These are phyloP conservation scores for Brasenia schreberi DNA, from an alignment of 164 flowering plant genomes.

Conservation along the genomic window DNA sequence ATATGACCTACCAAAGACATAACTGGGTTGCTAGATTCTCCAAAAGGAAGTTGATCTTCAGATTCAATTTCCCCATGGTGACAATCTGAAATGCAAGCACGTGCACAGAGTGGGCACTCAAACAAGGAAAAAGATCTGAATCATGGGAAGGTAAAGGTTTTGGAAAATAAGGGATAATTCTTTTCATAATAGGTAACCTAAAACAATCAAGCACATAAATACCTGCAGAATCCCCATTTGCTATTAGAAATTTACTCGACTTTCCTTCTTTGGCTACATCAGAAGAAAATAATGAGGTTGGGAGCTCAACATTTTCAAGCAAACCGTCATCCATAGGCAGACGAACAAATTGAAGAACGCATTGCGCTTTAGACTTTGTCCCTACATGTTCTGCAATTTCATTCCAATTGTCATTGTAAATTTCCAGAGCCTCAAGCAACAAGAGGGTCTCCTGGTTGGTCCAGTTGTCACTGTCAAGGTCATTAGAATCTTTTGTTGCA, in stretches of 20 bases:
- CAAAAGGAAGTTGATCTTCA: slow-evolving; percentile 69
- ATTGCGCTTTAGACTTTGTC: slow-evolving; percentile 94
- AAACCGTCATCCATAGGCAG: slow-evolving; percentile 72
- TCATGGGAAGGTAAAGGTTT: not conserved
- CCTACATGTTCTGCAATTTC: slow-evolving; percentile 94
- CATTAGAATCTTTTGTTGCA: slow-evolving; percentile 51
- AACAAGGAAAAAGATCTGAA: not conserved
- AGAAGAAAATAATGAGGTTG: slow-evolving; percentile 23
- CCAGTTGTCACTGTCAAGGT: slow-evolving; percentile 83
- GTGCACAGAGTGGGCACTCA: not conserved
- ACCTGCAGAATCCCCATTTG: slow-evolving; percentile 53
- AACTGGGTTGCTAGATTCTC: slow-evolving; percentile 73
- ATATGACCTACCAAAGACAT: slow-evolving; percentile 68
- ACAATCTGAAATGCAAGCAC: not conserved
- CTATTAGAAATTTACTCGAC: slow-evolving; percentile 19
- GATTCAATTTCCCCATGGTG: slow-evolving; percentile 18
- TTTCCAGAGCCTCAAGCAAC: slow-evolving; percentile 79
- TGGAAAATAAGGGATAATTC: not conserved
- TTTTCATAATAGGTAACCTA: not conserved
- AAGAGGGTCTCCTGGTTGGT: slow-evolving; percentile 85
- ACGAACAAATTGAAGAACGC: slow-evolving; percentile 88
- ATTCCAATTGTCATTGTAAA: slow-evolving; percentile 85
- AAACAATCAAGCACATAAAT: slow-evolving; percentile 1
- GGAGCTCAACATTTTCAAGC: slow-evolving; percentile 68
- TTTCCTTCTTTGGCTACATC: slow-evolving; percentile 21